These are phyloP conservation scores for Fusarium mangiferae DNA, from an alignment of 2,329 filamentous ascomycete species.

Conservation along the genomic window DNA sequence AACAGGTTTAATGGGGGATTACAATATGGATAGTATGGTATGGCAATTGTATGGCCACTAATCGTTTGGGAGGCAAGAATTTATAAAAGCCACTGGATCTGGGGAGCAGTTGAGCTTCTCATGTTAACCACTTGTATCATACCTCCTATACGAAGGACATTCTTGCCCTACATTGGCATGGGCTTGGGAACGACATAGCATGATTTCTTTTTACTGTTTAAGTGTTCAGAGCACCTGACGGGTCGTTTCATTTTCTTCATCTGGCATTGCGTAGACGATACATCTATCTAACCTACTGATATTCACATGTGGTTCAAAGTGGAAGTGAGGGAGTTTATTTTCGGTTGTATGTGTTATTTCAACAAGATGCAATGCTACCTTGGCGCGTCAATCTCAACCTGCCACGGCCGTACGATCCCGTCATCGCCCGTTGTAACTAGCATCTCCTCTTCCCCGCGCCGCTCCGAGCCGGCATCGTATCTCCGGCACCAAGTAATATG, in stretches of 20 bases:
- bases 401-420: constrained; percentile 87
- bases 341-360: constrained; percentile 4
- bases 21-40: constrained; percentile 26
- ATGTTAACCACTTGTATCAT: constrained; percentile 50
- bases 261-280: constrained; percentile 1
- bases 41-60: constrained; percentile 29
- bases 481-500: constrained; percentile 88
- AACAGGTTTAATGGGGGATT: constrained; percentile 7
- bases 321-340: background rate
- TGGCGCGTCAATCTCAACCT: constrained; percentile 52
- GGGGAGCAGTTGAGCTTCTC: constrained; percentile 40
- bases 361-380: constrained; percentile 16
- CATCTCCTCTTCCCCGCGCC: constrained; percentile 77
- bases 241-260: background rate
- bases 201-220: constrained; percentile 31
- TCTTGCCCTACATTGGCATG: constrained; percentile 39
- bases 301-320: background rate
- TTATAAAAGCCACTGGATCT: constrained; percentile 36
- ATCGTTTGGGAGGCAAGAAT: constrained; percentile 40
- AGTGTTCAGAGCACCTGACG: constrained; percentile 11
- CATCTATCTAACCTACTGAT: background rate
- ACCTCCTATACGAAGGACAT: constrained; percentile 46
- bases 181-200: constrained; percentile 43
- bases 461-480: constrained; percentile 71
- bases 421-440: constrained; percentile 93